phyloP scores from a whole-genome alignment of 208 protist species.

The Leishmania gerbilli region DNA sequence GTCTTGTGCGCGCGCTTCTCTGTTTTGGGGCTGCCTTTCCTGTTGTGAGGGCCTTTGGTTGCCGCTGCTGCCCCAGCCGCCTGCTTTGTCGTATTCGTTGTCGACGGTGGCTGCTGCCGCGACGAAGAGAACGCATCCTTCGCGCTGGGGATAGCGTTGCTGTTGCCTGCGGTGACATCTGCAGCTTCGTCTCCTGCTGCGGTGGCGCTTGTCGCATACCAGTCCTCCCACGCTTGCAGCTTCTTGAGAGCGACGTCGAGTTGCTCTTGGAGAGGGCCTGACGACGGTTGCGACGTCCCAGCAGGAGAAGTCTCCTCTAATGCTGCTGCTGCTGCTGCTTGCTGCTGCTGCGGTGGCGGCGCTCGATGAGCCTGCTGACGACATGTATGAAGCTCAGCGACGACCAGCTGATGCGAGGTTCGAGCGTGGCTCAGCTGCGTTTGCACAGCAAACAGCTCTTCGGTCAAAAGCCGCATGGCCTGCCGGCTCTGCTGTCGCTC shows the following conservation, averaged over 20 bases:
- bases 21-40: not conserved
- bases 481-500: slow-evolving; percentile 13
- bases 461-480: slow-evolving; percentile 23
- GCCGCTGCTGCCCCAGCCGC: not conserved
- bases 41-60: not conserved
- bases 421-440: slow-evolving; percentile 27
- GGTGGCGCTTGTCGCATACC: slow-evolving; percentile 35
- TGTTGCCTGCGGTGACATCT: not conserved
- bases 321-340: not conserved
- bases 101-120: not conserved
- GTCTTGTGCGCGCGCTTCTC: not conserved
- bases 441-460: slow-evolving; percentile 27
- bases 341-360: slow-evolving; percentile 6
- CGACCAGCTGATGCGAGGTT: slow-evolving; percentile 25
- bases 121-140: not conserved
- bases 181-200: not conserved
- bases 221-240: slow-evolving; percentile 64
- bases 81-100: not conserved
- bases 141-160: not conserved
- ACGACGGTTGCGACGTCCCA: not conserved
- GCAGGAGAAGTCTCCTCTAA: not conserved
- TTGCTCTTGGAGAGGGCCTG: slow-evolving; percentile 23
- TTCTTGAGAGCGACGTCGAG: slow-evolving; percentile 43
- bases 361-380: not conserved
- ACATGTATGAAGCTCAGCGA: slow-evolving; percentile 15